Conservation (phyloP, 805 yeast species). For the Starmerella stellata region DNA sequence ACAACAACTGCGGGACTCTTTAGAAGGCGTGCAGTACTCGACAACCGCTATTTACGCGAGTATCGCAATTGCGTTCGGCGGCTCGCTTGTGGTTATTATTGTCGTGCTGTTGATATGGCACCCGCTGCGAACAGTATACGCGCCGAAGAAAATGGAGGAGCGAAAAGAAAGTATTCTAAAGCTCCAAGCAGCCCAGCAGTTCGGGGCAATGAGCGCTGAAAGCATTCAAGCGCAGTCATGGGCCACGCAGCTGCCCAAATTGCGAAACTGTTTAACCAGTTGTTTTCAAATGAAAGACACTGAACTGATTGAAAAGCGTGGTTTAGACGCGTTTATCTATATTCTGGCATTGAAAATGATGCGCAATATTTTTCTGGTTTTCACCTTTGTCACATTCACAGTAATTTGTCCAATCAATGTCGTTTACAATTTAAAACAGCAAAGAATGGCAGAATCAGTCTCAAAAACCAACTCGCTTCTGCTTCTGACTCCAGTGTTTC, state of each 20-base stretch:
- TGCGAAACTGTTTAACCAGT: slow-evolving; percentile 17
- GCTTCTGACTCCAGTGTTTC: slow-evolving; percentile 24
- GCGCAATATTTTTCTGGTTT: slow-evolving; percentile 19
- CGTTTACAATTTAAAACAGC: slow-evolving; percentile 18
- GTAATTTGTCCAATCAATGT: slow-evolving; percentile 25
- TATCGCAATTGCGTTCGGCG: slow-evolving; percentile 22
- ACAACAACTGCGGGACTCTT: slow-evolving; percentile 17
- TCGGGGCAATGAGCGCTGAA: no score
- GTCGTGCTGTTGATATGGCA: slow-evolving; percentile 22
- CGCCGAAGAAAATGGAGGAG: slow-evolving; percentile 19
- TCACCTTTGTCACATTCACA: slow-evolving; percentile 22
- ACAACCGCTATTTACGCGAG: slow-evolving; percentile 25
- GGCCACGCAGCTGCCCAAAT: no score
- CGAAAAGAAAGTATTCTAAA: background rate
- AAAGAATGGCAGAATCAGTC: slow-evolving; percentile 15
- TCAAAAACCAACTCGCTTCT: slow-evolving; percentile 21
- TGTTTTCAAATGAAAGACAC: slow-evolving; percentile 15
- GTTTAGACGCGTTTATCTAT: slow-evolving; percentile 24
- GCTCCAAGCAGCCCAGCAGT: no score
- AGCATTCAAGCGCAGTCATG: background rate
- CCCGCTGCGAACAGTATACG: slow-evolving; percentile 20
- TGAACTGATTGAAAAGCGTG: slow-evolving; percentile 18
- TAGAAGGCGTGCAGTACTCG: slow-evolving; percentile 17
- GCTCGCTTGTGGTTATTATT: slow-evolving; percentile 17
- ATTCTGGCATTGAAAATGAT: slow-evolving; percentile 21